Conservation (phyloP, 352 stramenopile species). For the Globisporangium parvum region DNA sequence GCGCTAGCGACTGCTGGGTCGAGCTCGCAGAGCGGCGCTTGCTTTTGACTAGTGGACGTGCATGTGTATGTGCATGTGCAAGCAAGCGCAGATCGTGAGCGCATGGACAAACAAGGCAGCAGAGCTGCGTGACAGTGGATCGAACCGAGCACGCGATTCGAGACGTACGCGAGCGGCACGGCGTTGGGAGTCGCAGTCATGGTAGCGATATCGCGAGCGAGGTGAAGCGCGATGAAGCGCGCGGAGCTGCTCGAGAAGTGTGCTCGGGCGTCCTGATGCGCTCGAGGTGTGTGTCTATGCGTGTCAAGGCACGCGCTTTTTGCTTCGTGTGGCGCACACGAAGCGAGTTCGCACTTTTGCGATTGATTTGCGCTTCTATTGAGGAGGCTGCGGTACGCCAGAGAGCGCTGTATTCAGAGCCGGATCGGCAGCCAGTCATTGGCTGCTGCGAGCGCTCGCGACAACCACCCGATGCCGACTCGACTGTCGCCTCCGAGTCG, state of each 20-base stretch:
- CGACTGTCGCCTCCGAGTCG: too few species aligned
- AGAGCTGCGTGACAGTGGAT: background rate
- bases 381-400: too few species aligned
- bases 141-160: background rate
- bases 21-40: slow-evolving; percentile 53
- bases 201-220: background rate
- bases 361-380: too few species aligned
- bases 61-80: background rate
- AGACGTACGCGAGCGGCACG: slow-evolving; percentile 11
- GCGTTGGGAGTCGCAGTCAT: background rate
- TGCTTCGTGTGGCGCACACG: too few species aligned
- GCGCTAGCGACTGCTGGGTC: slow-evolving; percentile 27
- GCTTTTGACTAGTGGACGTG: slow-evolving; percentile 53
- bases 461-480: slow-evolving; percentile 18
- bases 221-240: background rate
- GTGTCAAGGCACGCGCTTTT: slow-evolving; percentile 6
- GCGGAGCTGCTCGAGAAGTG: too few species aligned
- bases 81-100: background rate
- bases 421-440: too few species aligned
- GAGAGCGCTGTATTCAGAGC: too few species aligned
- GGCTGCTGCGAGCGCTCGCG: slow-evolving; percentile 25
- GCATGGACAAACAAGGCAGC: background rate
- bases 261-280: too few species aligned
- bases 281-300: background rate
- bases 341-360: too few species aligned